Base-by-base conservation (phyloP, 2,329 filamentous ascomycete species). In the Cladosporium halotolerans region DNA sequence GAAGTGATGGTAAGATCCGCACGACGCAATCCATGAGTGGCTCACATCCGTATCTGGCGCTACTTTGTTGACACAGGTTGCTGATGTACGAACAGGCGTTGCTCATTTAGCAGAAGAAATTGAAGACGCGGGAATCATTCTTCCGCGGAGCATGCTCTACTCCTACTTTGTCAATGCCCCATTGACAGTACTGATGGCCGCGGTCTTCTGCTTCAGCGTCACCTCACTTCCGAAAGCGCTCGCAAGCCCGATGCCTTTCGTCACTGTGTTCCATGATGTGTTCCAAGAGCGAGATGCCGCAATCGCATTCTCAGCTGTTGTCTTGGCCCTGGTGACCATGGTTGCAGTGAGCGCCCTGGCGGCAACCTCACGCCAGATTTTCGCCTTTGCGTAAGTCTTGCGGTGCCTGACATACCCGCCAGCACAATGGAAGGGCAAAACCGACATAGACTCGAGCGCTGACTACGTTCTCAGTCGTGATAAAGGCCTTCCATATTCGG, bases 331-430 rank as follows among this genome's bases (percentile, higher is more conserved):
- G 23, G 56, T 53, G 10, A 28, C 36, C 36, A 36, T 53, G 2
- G 45, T 53, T 2, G 23, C 51, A 6, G 16, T 53, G 43, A 53
- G 51, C 16, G 34, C 43, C 3, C 28, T 53, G 11, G 51, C 51
- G 4, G 43, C 51, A 5, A 42, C 34, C 31, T 46, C 43, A 3
- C 43, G 45, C 2, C 42, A 47, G 38, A 41, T 47, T 16, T 67
- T 66, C 45, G 63, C 69, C 3, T 75, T 73, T 49, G 71, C 72
- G 48, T 51, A 51, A 44, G 48, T 19, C 16, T 13, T 13, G 4
- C 8, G 8, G 13, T n/a, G 4, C 65, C 77, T 73, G 76, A 76
- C 55, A 73, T 65, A 60, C 68, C 1, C 2, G 16, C 2, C 16
- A 18, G 16, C 16, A 18, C 16, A 18, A 18, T 18, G 2, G 16